Evolutionary conservation across 495 filamentous ascomycete genomes (phyloP).

Genomic region (Penicillium malachiteum): DNA sequence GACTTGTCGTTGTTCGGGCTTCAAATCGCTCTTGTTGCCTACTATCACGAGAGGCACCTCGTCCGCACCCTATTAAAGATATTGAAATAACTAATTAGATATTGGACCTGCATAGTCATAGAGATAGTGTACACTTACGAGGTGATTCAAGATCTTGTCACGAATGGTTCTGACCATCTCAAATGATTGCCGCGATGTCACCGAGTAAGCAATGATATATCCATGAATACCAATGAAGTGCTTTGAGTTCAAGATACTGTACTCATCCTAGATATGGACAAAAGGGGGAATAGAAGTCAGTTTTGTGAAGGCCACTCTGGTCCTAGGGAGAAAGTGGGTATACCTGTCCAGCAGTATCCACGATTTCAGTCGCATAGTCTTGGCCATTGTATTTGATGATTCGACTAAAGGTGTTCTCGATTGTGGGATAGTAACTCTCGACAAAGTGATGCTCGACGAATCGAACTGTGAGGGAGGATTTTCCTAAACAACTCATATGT

Average conservation of each 20-base stretch:
- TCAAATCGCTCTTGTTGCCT: slow-evolving; percentile 94
- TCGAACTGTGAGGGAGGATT: slow-evolving; percentile 95
- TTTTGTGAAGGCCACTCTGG: neutral
- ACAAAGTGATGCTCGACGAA: slow-evolving; percentile 98
- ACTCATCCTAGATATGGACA: slow-evolving; percentile 73
- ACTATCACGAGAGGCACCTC: slow-evolving; percentile 91
- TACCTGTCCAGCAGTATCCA: slow-evolving; percentile 98
- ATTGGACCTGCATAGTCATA: neutral
- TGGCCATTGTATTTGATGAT: slow-evolving; percentile 88
- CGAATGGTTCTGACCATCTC: slow-evolving; percentile 94
- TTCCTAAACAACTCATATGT: slow-evolving; percentile 56
- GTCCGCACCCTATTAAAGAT: slow-evolving; percentile 78
- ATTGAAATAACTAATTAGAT: neutral
- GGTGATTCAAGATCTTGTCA: slow-evolving; percentile 95
- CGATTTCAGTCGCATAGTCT: slow-evolving; percentile 94
- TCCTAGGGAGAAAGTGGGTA: slow-evolving; percentile 14
- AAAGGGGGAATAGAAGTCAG: slow-evolving; percentile 8
- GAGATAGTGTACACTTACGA: slow-evolving; percentile 57
- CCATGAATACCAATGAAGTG: slow-evolving; percentile 99
- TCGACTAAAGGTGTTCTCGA: slow-evolving; percentile 98
- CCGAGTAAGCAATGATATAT: slow-evolving; percentile 97
- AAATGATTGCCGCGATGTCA: slow-evolving; percentile 88
- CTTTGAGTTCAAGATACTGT: slow-evolving; percentile 95
- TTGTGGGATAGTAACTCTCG: slow-evolving; percentile 98
- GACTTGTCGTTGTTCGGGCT: slow-evolving; percentile 90